Evolutionary conservation across 169 alveolate genomes (phyloP).

Genomic region (Eimeria tenella): DNA sequence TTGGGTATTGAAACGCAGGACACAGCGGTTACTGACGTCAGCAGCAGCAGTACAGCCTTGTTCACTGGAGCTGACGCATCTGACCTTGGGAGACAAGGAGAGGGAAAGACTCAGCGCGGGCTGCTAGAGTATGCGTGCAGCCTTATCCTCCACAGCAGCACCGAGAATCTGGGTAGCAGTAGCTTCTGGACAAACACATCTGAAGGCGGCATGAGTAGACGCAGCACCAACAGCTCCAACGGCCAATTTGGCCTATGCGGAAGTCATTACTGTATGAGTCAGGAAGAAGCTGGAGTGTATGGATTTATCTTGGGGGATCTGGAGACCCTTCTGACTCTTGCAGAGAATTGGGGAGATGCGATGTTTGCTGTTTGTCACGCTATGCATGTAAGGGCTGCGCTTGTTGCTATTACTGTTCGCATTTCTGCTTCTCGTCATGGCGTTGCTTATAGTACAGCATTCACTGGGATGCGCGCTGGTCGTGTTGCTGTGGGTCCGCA

Average conservation of each 20-base stretch:
- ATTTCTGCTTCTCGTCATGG: not conserved
- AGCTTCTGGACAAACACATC: not conserved
- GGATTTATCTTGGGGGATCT: not conserved
- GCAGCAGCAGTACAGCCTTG: not conserved
- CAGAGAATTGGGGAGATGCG: not conserved
- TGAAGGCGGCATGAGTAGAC: not conserved
- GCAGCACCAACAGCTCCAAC: not conserved
- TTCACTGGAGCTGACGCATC: conserved; percentile 15
- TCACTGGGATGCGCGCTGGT: not conserved
- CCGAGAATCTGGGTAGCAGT: not conserved
- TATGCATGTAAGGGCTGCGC: not conserved
- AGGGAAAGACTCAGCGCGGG: conserved; percentile 20
- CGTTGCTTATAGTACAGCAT: not conserved
- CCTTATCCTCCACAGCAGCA: not conserved
- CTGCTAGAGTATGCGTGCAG: conserved; percentile 16
- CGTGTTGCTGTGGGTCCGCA: not conserved
- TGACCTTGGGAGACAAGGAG: not conserved
- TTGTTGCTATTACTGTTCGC: not conserved
- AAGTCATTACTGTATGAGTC: conserved; percentile 20
- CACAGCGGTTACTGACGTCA: not conserved
- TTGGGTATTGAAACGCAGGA: not conserved
- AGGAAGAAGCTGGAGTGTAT: conserved; percentile 11
- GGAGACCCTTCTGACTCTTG: not conserved
- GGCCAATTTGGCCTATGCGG: not conserved
- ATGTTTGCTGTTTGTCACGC: conserved; percentile 1